phyloP scores from a whole-genome alignment of 306 rosid species.

The apple (Malus domestica) region DNA sequence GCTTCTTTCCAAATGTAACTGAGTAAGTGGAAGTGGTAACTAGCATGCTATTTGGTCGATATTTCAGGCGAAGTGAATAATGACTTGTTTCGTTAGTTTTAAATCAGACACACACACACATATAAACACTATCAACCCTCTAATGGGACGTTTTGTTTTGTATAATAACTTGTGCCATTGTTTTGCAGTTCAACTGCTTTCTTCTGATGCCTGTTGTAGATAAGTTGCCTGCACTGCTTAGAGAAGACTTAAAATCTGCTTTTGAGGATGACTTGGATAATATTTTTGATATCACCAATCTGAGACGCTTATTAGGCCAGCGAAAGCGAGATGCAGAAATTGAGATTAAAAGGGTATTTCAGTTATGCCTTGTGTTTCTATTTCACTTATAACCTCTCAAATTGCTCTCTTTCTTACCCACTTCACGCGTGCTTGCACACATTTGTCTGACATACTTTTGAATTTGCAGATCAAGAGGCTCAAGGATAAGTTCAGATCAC shows the following conservation, averaged over 20 bases:
- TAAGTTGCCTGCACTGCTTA: constrained; percentile 87
- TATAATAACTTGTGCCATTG: constrained; percentile 14
- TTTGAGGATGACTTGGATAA: constrained; percentile 80
- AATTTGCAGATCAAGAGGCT: constrained; percentile 76
- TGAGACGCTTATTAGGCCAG: constrained; percentile 63
- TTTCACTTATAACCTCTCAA: constrained; percentile 5
- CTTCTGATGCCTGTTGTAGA: constrained; percentile 97
- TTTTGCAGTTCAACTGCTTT: constrained; percentile 92
- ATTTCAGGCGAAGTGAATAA: background rate
- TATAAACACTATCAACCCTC: too few relatives aligned
- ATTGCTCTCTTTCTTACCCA: constrained; percentile 3
- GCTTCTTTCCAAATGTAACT: background rate
- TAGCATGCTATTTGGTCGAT: background rate
- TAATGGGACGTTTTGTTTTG: background rate
- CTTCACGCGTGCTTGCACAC: background rate
- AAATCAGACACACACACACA: background rate
- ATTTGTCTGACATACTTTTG: constrained; percentile 3
- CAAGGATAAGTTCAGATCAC: constrained; percentile 77
- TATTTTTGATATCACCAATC: constrained; percentile 77
- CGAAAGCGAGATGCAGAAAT: constrained; percentile 68
- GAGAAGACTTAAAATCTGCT: constrained; percentile 87
- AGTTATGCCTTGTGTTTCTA: constrained; percentile 2
- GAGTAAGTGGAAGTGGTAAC: background rate
- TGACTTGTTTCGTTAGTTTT: background rate
- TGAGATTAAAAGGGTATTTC: constrained; percentile 81